A percentile compares a stretch with the other conserved stretches of the same genome.
phyloP scores from a whole-genome alignment of 2,329 filamentous ascomycete species.

The Leptographium lundbergii region DNA sequence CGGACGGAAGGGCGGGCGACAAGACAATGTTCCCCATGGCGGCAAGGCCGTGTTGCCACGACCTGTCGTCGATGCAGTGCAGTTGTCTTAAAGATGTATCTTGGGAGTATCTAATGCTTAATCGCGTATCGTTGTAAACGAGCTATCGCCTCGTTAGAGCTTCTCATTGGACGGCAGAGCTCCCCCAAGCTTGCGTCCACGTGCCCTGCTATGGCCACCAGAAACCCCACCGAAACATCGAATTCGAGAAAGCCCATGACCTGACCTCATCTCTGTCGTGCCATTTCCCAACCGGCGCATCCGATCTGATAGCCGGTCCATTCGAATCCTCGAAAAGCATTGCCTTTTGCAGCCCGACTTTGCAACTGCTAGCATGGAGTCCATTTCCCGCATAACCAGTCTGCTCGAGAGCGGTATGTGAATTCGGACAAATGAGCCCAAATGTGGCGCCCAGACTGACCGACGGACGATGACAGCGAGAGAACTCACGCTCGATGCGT shows the following conservation, averaged over 20 bases:
- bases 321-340: neutral
- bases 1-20: constrained; percentile 39
- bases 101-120: neutral
- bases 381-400: constrained; percentile 83
- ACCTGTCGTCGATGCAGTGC: neutral
- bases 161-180: neutral
- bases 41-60: neutral
- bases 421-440: neutral
- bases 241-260: neutral
- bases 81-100: too few species aligned
- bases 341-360: neutral
- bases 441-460: neutral
- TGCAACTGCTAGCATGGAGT: constrained; percentile 59
- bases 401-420: constrained; percentile 82
- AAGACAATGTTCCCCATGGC: constrained; percentile 25
- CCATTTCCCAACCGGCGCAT: neutral
- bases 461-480: constrained; percentile 46
- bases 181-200: neutral
- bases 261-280: neutral
- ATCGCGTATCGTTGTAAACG: neutral
- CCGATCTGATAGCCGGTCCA: neutral
- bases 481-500: constrained; percentile 94
- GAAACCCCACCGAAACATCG: neutral
- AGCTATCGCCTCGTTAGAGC: neutral
- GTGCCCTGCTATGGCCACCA: neutral